phyloP scores from a whole-genome alignment of 495 filamentous ascomycete species.

The Aspergillus bertholletiae region DNA sequence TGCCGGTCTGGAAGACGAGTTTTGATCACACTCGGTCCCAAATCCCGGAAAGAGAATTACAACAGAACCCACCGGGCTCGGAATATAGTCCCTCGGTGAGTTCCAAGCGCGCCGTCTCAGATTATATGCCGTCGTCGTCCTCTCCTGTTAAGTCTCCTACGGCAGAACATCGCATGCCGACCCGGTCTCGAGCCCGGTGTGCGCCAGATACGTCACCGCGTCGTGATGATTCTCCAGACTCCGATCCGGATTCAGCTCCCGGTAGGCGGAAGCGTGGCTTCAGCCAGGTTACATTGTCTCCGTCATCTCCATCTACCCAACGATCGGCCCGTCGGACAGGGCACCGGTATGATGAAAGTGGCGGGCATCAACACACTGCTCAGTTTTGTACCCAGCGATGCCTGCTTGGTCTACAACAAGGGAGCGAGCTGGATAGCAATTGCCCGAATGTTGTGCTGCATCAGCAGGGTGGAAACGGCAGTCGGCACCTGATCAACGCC shows the following conservation, averaged over 20 bases:
- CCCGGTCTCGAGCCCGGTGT: too few species aligned
- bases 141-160: slow-evolving; percentile 12
- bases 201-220: too few species aligned
- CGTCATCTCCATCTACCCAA: neutral
- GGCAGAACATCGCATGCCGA: slow-evolving; percentile 10
- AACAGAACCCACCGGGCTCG: slow-evolving; percentile 6
- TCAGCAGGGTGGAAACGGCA: too few species aligned
- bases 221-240: slow-evolving; percentile 15
- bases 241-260: slow-evolving; percentile 19
- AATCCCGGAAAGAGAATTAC: slow-evolving; percentile 11
- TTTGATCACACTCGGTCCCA: slow-evolving; percentile 20
- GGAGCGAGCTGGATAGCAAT: too few species aligned
- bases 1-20: slow-evolving; percentile 20
- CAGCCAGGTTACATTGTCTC: slow-evolving; percentile 19
- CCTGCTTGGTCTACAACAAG: too few species aligned
- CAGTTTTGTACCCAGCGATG: too few species aligned
- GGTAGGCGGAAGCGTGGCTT: slow-evolving; percentile 22
- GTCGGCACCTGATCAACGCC: too few species aligned
- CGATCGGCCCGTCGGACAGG: too few species aligned
- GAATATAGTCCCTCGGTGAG: neutral
- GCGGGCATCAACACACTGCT: too few species aligned
- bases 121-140: slow-evolving; percentile 18
- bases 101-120: neutral
- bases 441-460: too few species aligned
- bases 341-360: too few species aligned